These are phyloP conservation scores for Cruciata laevipes DNA, from an alignment of 257 asterid genomes.

Conservation along the genomic window DNA sequence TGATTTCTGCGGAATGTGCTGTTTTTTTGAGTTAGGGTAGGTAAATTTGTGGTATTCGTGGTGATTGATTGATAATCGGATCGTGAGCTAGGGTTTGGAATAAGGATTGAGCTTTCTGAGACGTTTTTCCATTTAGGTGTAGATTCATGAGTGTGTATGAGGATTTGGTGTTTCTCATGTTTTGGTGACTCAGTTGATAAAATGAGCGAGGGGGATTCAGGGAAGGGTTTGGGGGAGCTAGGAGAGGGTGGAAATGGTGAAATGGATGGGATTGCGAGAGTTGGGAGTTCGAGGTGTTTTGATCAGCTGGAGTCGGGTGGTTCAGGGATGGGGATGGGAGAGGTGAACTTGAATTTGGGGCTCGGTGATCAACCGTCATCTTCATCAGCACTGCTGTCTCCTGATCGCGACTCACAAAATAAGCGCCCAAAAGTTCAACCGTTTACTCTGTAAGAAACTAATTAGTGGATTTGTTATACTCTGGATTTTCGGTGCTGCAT, in stretches of 20 bases:
- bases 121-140: background rate
- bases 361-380: slow-evolving; percentile 67
- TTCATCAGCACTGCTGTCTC: slow-evolving; percentile 12
- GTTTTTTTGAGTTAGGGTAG: slow-evolving; percentile 25
- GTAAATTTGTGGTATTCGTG: background rate
- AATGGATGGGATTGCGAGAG: slow-evolving; percentile 15
- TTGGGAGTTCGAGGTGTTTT: slow-evolving; percentile 10
- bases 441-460: slow-evolving; percentile 52
- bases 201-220: slow-evolving; percentile 28
- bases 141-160: slow-evolving; percentile 51
- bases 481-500: background rate
- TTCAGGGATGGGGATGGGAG: slow-evolving; percentile 28
- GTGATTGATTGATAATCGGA: slow-evolving; percentile 22
- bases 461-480: background rate
- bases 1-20: background rate
- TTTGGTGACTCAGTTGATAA: slow-evolving; percentile 31
- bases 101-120: slow-evolving; percentile 14
- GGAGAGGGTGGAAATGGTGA: slow-evolving; percentile 24
- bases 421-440: slow-evolving; percentile 89
- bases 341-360: slow-evolving; percentile 61
- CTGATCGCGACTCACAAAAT: slow-evolving; percentile 40
- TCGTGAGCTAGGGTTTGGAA: slow-evolving; percentile 44
- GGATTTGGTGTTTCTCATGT: slow-evolving; percentile 75
- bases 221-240: slow-evolving; percentile 34
- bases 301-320: slow-evolving; percentile 23